Evolutionary conservation across 2,329 filamentous ascomycete genomes (phyloP).

Genomic region (Pseudocercospora cruenta): DNA sequence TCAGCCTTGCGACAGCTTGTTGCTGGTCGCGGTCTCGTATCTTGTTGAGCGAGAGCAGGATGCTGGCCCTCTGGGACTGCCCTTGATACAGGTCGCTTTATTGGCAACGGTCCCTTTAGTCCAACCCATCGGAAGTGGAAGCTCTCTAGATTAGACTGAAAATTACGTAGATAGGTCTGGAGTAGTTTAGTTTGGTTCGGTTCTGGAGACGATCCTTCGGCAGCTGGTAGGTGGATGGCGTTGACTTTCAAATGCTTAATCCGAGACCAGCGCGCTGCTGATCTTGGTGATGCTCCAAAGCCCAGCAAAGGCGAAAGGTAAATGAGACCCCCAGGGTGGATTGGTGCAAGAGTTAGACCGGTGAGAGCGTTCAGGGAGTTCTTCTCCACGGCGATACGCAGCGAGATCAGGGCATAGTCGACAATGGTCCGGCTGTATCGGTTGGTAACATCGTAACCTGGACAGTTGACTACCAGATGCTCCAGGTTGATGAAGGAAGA

Average conservation of each 20-base stretch:
- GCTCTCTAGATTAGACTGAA: slow-evolving; percentile 53
- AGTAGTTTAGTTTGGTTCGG: slow-evolving; percentile 69
- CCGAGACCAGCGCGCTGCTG: slow-evolving; percentile 74
- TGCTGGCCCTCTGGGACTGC: slow-evolving; percentile 14
- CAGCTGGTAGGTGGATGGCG: slow-evolving; percentile 60
- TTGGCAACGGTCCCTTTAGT: slow-evolving; percentile 70
- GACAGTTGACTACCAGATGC: slow-evolving; percentile 76
- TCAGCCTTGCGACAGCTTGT: neutral
- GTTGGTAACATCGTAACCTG: slow-evolving; percentile 67
- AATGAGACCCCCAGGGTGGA: slow-evolving; percentile 75
- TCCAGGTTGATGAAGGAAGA: slow-evolving; percentile 68
- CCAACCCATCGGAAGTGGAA: slow-evolving; percentile 79
- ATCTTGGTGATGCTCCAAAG: slow-evolving; percentile 74
- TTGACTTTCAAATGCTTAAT: slow-evolving; percentile 73
- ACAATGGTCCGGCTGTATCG: slow-evolving; percentile 76
- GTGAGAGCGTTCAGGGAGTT: slow-evolving; percentile 67
- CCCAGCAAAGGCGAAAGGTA: slow-evolving; percentile 76
- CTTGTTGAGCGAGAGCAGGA: slow-evolving; percentile 16
- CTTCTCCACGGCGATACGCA: slow-evolving; percentile 81
- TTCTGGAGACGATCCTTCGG: slow-evolving; percentile 40
- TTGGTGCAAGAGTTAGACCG: slow-evolving; percentile 71
- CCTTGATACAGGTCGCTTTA: slow-evolving; percentile 61
- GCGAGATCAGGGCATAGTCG: slow-evolving; percentile 85
- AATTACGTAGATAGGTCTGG: slow-evolving; percentile 75
- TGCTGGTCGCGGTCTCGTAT: slow-evolving; percentile 11